phyloP scores from a whole-genome alignment of 495 filamentous ascomycete genomes.

The Glarea lozoyensis region DNA sequence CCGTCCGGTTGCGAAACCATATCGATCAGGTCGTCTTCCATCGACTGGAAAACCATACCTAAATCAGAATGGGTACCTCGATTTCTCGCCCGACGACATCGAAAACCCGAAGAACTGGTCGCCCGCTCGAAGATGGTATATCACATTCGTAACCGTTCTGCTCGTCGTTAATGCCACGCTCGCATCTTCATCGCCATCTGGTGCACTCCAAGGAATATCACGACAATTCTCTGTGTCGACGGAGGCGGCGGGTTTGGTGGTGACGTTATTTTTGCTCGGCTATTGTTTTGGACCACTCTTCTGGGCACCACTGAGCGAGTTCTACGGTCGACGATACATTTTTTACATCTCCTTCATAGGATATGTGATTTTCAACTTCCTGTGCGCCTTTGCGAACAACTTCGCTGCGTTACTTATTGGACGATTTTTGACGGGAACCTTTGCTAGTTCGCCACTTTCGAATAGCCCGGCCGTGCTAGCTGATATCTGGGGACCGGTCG shows the following conservation, averaged over 20 bases:
- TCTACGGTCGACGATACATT: constrained; percentile 61
- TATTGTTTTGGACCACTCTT: constrained; percentile 62
- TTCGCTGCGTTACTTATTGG: constrained; percentile 60
- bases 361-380: constrained; percentile 45
- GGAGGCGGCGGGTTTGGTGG: constrained; percentile 55
- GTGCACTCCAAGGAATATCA: constrained; percentile 54
- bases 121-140: constrained; percentile 55
- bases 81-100: constrained; percentile 65
- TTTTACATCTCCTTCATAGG: constrained; percentile 37
- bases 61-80: constrained; percentile 41
- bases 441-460: constrained; percentile 64
- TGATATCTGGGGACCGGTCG: constrained; percentile 59
- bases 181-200: constrained; percentile 67
- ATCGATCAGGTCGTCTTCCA: constrained; percentile 22
- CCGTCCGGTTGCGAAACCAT: constrained; percentile 28
- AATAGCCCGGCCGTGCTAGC: constrained; percentile 70
- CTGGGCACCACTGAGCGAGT: constrained; percentile 62
- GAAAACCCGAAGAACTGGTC: constrained; percentile 65
- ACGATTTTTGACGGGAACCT: constrained; percentile 71
- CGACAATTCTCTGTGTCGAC: constrained; percentile 46
- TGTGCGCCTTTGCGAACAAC: constrained; percentile 58
- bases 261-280: constrained; percentile 69
- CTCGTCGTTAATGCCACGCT: constrained; percentile 70
- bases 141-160: constrained; percentile 57
- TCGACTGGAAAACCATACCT: constrained; percentile 23